A percentile compares a stretch with the other conserved stretches of the same genome.
Evolutionary conservation across 2,329 filamentous ascomycete species (phyloP).

Genomic region (Triangularia setosa): DNA sequence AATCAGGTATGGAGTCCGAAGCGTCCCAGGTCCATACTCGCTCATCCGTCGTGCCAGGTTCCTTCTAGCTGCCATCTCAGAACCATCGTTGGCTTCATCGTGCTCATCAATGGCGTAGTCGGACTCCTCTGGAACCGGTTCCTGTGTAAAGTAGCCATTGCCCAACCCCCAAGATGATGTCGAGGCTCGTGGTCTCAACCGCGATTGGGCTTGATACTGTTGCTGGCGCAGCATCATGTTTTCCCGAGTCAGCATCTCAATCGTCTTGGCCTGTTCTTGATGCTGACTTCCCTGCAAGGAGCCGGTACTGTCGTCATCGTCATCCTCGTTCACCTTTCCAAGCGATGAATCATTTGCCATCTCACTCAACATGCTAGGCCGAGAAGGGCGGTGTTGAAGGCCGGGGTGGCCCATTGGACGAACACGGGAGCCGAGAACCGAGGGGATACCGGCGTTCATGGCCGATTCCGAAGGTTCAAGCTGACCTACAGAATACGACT

Average conservation of each 20-base stretch:
- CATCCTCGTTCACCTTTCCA: conserved; percentile 68
- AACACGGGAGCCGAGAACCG: conserved; percentile 49
- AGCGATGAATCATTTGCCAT: conserved; percentile 61
- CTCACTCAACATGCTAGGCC: conserved; percentile 71
- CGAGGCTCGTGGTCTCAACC: conserved; percentile 56
- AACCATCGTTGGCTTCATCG: conserved; percentile 57
- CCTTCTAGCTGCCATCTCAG: conserved; percentile 44
- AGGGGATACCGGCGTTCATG: conserved; percentile 42
- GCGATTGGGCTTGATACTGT: conserved; percentile 48
- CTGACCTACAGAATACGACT: conserved; percentile 95
- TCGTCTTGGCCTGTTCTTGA: conserved; percentile 58
- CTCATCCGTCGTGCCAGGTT: conserved; percentile 52
- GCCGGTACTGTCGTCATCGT: conserved; percentile 53
- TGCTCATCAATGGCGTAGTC: conserved; percentile 71
- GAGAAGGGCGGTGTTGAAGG: conserved; percentile 76
- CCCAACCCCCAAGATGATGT: conserved; percentile 51
- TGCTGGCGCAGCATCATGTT: conserved; percentile 56
- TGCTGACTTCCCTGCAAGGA: conserved; percentile 52
- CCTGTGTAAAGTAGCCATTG: conserved; percentile 56
- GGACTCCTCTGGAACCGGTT: conserved; percentile 59
- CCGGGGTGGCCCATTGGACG: conserved; percentile 58
- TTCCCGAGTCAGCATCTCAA: conserved; percentile 59
- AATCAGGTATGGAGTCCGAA: conserved; percentile 46
- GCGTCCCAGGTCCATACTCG: conserved; percentile 47
- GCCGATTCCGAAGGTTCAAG: conserved; percentile 62